Conservation (phyloP, 768 basidiomycete genomes). For the Clitopilus passeckerianus region DNA sequence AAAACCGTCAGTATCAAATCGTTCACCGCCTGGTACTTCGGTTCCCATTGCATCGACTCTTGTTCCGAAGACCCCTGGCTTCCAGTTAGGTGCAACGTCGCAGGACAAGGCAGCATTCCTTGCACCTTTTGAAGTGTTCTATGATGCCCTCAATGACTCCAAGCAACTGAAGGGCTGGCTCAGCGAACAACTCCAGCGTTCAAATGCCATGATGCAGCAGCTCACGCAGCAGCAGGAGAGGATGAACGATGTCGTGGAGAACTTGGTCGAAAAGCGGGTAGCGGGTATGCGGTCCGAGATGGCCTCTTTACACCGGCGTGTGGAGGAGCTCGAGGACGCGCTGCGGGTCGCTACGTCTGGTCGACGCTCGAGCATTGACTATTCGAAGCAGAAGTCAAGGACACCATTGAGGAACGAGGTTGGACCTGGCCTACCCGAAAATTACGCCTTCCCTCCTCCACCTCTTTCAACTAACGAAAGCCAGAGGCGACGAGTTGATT, state of each 20-base stretch:
- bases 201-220: conserved; percentile 46
- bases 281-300: conserved; percentile 61
- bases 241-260: conserved; percentile 53
- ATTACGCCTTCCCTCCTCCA: conserved; percentile 44
- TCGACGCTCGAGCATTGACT: conserved; percentile 21
- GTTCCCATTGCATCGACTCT: conserved; percentile 64
- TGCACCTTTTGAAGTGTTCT: conserved; percentile 79
- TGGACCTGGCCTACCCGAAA: conserved; percentile 23
- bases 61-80: conserved; percentile 67
- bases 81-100: conserved; percentile 55
- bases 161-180: conserved; percentile 77
- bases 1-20: conserved; percentile 19
- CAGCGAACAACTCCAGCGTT: conserved; percentile 64
- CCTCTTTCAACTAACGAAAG: conserved; percentile 18
- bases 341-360: conserved; percentile 24
- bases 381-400: conserved; percentile 18
- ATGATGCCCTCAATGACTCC: conserved; percentile 78
- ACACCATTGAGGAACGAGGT: conserved; percentile 33
- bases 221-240: conserved; percentile 60
- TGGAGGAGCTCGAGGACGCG: conserved; percentile 66
- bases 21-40: conserved; percentile 53
- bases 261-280: conserved; percentile 56
- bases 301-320: conserved; percentile 47
- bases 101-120: conserved; percentile 75
- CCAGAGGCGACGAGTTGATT: conserved; percentile 27